A percentile compares a stretch with the other conserved stretches of the same genome.
Evolutionary conservation across 1,284 basidiomycete species (phyloP).

Genomic region (Pholiota adiposa): DNA sequence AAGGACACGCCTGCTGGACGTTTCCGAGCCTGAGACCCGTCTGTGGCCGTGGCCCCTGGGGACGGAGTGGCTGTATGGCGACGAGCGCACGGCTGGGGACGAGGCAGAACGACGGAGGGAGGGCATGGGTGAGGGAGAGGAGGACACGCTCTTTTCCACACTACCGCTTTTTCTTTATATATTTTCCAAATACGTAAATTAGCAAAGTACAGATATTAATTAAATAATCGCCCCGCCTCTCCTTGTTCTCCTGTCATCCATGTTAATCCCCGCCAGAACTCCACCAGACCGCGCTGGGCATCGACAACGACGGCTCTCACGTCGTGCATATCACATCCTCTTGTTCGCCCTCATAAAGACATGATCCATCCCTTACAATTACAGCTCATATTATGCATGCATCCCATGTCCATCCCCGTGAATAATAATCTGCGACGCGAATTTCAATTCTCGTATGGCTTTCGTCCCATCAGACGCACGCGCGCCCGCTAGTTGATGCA

Average conservation of each 20-base stretch:
- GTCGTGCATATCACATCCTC: background rate
- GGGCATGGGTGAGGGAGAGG: constrained; percentile 54
- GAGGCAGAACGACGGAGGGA: constrained; percentile 77
- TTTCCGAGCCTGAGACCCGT: constrained; percentile 70
- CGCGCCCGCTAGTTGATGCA: background rate
- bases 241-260: constrained; percentile 23
- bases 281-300: background rate
- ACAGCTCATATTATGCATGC: background rate
- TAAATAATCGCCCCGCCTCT: constrained; percentile 11
- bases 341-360: background rate
- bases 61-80: constrained; percentile 53
- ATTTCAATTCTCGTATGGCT: background rate
- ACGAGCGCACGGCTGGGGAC: constrained; percentile 63
- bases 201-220: constrained; percentile 12
- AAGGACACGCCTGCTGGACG: constrained; percentile 65
- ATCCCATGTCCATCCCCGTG: background rate
- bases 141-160: constrained; percentile 28
- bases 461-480: background rate
- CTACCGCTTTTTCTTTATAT: constrained; percentile 40
- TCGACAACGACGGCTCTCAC: constrained; percentile 9
- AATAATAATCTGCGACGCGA: background rate
- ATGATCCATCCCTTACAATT: background rate
- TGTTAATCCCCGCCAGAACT: constrained; percentile 17
- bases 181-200: constrained; percentile 28
- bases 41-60: constrained; percentile 50